Conservation (phyloP, 441 rosid genomes). For the Corymbia citriodora region DNA sequence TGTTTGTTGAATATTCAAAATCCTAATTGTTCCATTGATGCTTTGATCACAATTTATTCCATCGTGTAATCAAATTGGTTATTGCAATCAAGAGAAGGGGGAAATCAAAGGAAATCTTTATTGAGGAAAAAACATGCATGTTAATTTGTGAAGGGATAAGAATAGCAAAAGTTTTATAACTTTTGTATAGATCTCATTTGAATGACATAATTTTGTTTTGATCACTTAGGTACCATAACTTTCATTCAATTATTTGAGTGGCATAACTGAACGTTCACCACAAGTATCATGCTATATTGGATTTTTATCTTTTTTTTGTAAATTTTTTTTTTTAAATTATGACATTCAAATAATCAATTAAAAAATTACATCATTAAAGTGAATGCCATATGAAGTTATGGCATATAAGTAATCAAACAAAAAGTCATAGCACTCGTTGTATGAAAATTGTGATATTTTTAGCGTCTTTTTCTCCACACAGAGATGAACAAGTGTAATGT, state of each 20-base stretch:
- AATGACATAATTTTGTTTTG: no score
- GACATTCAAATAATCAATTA: neutral
- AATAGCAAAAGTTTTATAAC: no score
- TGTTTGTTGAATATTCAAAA: neutral
- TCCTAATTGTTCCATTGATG: neutral
- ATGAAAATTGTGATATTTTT: no score
- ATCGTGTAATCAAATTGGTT: neutral
- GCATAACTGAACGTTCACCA: no score
- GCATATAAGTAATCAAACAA: neutral
- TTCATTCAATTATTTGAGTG: neutral
- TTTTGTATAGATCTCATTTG: no score
- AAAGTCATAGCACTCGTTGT: neutral
- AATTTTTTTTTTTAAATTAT: no score
- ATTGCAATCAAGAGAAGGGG: neutral
- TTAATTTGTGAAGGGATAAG: neutral
- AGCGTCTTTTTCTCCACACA: neutral
- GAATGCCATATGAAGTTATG: no score
- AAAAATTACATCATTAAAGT: no score
- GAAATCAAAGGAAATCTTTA: neutral
- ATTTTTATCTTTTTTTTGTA: no score
- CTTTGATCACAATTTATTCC: neutral
- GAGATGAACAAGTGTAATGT: conserved; percentile 2
- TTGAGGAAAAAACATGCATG: neutral
- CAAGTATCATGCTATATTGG: no score
- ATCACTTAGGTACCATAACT: neutral